Evolutionary conservation across 2,329 filamentous ascomycete genomes (phyloP), one percentile per base, ranked within the genome.

Genomic region (Colletotrichum spinosum): DNA sequence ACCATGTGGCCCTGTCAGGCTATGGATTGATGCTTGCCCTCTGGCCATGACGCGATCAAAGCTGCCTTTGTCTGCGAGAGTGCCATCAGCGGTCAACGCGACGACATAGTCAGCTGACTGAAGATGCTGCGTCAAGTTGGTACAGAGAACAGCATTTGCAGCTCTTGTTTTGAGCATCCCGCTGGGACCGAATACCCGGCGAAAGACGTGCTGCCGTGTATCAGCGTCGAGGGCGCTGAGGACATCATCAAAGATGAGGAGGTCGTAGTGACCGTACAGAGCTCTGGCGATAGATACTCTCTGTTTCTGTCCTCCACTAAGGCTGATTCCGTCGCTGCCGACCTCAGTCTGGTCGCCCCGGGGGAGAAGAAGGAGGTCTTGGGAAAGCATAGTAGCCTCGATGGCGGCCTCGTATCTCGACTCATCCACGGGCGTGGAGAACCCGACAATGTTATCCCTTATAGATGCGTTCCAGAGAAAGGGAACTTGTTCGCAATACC

Each of bases 241-340:
- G 2, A 77, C 60, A 65, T 79, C 77, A 33, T 79, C 77, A 4
- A 79, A 58, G 2, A 79, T 53, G 2, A 77, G 42, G 6, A 78
- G 56, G 9, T 71, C 68, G 8, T 70, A 66, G 8, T 73, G 67
- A 0, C 71, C 54, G 54, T 76, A 79, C 0, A 79, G 66, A 9
- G 74, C 72, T 12, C 77, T 70, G 3, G 76, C 76, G 9, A 78
- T 45, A 6, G 72, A 69, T 1, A 68, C 17, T 7, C 67, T 55
- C 15, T 60, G 56, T 35, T 66, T 68, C 33, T 83, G 80, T 0
- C 81, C 81, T 1, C 81, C 81, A 6, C 77, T 80, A 0, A 83
- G 67, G 34, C 74, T 77, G 25, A 81, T 76, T 0, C 79, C 80
- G 13, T 77, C 75, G 45, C 74, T 78, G 5, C 81, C 80, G 50